phyloP scores from a whole-genome alignment of 441 rosid genomes.

The Gossypium trilobum region DNA sequence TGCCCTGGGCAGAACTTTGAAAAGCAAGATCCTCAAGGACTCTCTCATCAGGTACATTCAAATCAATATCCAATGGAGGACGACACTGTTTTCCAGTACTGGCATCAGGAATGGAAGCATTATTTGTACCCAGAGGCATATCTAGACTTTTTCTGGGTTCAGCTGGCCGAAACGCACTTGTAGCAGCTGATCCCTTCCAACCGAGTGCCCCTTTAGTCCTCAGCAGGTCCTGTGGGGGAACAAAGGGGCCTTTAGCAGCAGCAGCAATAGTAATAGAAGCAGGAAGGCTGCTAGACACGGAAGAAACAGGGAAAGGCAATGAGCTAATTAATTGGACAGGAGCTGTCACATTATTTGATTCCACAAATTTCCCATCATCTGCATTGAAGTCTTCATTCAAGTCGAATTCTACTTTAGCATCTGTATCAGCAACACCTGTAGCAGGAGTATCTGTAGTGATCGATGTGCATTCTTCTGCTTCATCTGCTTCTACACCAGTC shows the following conservation, averaged over 20 bases:
- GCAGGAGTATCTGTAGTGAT: constrained; percentile 25
- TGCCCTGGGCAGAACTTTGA: constrained; percentile 30
- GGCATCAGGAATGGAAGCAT: constrained; percentile 32
- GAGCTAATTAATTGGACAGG: constrained; percentile 34
- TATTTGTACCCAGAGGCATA: constrained; percentile 22
- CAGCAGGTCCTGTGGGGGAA: constrained; percentile 65
- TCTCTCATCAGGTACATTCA: constrained; percentile 78
- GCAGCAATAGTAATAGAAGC: constrained; percentile 76
- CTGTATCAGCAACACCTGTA: constrained; percentile 35
- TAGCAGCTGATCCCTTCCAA: constrained; percentile 98
- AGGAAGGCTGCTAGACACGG: constrained; percentile 40
- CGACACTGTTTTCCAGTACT: constrained; percentile 41
- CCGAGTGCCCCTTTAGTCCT: constrained; percentile 63
- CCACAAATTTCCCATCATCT: constrained; percentile 49
- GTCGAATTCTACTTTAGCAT: constrained; percentile 67
- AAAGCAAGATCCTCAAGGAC: constrained; percentile 58
- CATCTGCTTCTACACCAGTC: constrained; percentile 34
- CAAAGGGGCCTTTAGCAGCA: constrained; percentile 83
- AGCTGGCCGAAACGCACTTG: constrained; percentile 97
- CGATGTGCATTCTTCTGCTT: constrained; percentile 42
- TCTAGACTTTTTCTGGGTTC: constrained; percentile 70
- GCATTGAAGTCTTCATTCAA: constrained; percentile 67
- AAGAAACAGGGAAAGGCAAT: constrained; percentile 37
- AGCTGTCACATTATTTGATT: constrained; percentile 32
- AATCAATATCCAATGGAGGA: constrained; percentile 59